A percentile compares a stretch with the other conserved stretches of the same genome.
Conservation (phyloP, 2,329 filamentous ascomycete genomes). For the Alternaria longipes region DNA sequence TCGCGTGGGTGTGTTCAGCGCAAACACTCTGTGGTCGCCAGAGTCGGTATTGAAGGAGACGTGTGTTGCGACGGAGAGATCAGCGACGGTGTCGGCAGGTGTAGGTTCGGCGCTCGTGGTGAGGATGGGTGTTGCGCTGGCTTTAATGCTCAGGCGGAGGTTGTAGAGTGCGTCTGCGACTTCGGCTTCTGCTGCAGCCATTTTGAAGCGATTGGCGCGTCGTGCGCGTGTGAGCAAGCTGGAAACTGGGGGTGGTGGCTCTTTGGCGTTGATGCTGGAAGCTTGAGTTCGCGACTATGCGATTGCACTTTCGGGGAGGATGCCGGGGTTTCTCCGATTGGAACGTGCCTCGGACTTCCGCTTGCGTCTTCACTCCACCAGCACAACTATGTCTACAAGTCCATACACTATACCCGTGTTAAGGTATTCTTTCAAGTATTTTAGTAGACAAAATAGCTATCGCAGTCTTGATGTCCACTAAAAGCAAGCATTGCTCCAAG, state of each 20-base stretch:
- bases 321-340: constrained; percentile 22
- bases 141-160: constrained; percentile 82
- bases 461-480: too few relatives aligned
- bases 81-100: constrained; percentile 66
- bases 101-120: constrained; percentile 74
- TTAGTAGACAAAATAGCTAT: background rate
- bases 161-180: constrained; percentile 77
- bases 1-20: constrained; percentile 79
- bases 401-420: background rate
- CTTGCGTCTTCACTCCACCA: background rate
- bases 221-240: constrained; percentile 14
- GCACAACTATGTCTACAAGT: background rate
- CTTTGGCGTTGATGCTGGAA: constrained; percentile 6
- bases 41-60: constrained; percentile 74
- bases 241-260: background rate
- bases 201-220: constrained; percentile 22
- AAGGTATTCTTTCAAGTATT: background rate
- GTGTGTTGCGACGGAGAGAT: constrained; percentile 65
- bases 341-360: constrained; percentile 18
- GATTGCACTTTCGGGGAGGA: constrained; percentile 19
- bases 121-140: constrained; percentile 73
- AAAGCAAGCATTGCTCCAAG: too few relatives aligned
- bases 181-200: constrained; percentile 43
- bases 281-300: constrained; percentile 20
- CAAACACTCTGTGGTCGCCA: constrained; percentile 67